These are phyloP conservation scores for Fagus sylvatica DNA, from an alignment of 306 rosid species.

Conservation along the genomic window DNA sequence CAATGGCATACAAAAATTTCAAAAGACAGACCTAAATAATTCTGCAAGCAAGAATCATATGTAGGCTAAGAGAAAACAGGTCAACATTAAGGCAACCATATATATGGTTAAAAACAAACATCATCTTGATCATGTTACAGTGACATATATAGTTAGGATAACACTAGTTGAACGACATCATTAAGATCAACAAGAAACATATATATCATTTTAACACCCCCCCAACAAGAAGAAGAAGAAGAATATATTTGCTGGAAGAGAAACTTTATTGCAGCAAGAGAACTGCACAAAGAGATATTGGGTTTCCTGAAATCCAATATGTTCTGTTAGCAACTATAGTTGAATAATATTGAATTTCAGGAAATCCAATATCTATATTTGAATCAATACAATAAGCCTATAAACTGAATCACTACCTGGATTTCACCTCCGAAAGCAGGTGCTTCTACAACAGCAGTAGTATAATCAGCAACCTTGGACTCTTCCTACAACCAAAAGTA, in stretches of 20 bases:
- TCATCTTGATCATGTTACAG: neutral
- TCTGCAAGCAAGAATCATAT: conserved; percentile 3
- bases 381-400: neutral
- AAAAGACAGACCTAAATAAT: conserved; percentile 9
- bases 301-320: too few relatives aligned
- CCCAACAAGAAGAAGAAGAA: neutral
- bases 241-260: neutral
- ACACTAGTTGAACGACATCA: neutral
- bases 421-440: neutral
- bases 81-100: conserved; percentile 7
- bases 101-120: neutral
- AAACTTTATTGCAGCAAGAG: too few relatives aligned
- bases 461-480: conserved; percentile 4
- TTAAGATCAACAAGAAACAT: neutral
- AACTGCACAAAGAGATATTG: too few relatives aligned
- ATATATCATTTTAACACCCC: neutral
- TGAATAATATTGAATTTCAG: neutral
- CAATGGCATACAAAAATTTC: neutral
- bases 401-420: conserved; percentile 16
- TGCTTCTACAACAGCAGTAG: neutral
- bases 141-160: neutral
- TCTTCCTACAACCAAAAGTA: conserved; percentile 7
- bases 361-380: neutral
- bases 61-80: neutral
- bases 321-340: neutral